Percentiles rank a stretch among this genome's conserved stretches.
Conservation (phyloP, 2,329 filamentous ascomycete species). For the Lasiodiplodia sp. region DNA sequence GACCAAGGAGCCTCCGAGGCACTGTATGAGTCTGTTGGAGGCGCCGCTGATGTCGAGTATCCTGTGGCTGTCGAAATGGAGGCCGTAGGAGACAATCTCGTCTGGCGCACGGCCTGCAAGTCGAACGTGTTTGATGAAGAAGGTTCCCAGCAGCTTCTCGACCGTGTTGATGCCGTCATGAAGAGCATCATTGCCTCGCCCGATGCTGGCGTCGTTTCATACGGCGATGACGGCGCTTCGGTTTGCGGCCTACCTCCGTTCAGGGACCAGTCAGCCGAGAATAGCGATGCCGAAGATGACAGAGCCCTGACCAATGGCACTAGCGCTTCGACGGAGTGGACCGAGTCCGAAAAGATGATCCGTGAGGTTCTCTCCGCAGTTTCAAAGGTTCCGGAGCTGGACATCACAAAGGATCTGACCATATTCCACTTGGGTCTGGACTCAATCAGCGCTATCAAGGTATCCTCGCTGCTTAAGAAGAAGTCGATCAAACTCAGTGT, state of each 20-base stretch:
- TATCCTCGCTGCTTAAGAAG: slow-evolving; percentile 73
- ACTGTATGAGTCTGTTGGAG: slow-evolving; percentile 69
- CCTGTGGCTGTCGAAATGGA: slow-evolving; percentile 85
- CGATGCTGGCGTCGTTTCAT: slow-evolving; percentile 61
- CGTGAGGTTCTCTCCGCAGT: slow-evolving; percentile 60
- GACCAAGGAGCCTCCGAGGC: slow-evolving; percentile 29
- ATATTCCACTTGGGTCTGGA: slow-evolving; percentile 89
- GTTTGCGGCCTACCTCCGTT: slow-evolving; percentile 69
- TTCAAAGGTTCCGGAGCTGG: slow-evolving; percentile 64
- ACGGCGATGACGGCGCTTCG: slow-evolving; percentile 61
- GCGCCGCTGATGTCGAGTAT: slow-evolving; percentile 77
- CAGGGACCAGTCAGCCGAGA: slow-evolving; percentile 36
- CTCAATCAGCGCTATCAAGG: slow-evolving; percentile 90
- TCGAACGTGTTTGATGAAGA: slow-evolving; percentile 58
- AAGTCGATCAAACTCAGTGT: slow-evolving; percentile 69
- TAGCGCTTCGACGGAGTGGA: slow-evolving; percentile 37
- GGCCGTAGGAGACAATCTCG: slow-evolving; percentile 59
- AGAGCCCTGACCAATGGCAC: background rate
- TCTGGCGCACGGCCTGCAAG: slow-evolving; percentile 78
- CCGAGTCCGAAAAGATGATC: slow-evolving; percentile 49
- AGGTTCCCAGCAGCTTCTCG: slow-evolving; percentile 61
- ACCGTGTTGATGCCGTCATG: slow-evolving; percentile 67
- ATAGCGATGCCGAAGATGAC: background rate
- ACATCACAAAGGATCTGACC: slow-evolving; percentile 68
- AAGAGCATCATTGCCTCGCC: slow-evolving; percentile 60